Conservation (phyloP, 23 red algal species). For the Gracilaria vermiculophylla region DNA sequence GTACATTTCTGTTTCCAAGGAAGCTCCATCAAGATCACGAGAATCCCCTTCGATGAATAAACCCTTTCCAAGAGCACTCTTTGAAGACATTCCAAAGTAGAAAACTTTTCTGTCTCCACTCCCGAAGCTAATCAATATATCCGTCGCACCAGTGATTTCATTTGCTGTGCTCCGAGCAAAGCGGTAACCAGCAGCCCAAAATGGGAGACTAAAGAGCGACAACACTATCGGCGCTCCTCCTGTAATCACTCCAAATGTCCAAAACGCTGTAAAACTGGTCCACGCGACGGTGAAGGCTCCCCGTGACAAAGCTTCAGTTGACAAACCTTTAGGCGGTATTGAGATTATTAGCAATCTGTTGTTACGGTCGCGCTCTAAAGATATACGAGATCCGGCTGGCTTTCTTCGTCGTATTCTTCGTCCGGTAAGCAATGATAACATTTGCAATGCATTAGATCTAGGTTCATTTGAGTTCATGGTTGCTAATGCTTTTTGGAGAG, state of each 20-base stretch:
- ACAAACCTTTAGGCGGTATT: constrained; percentile 45
- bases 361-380: constrained; percentile 38
- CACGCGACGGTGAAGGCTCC: constrained; percentile 62
- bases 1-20: constrained; percentile 57
- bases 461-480: neutral
- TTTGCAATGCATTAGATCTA: neutral
- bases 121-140: constrained; percentile 44
- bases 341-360: constrained; percentile 30
- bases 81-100: constrained; percentile 30
- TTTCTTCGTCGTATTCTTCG: constrained; percentile 24
- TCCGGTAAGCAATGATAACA: neutral
- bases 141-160: constrained; percentile 21
- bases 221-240: constrained; percentile 52
- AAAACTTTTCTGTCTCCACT: constrained; percentile 44
- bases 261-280: constrained; percentile 53
- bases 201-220: constrained; percentile 72
- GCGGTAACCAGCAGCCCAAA: constrained; percentile 68
- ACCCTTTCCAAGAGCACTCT: constrained; percentile 29
- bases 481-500: constrained; percentile 25
- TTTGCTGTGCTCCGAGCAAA: constrained; percentile 40
- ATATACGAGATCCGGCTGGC: constrained; percentile 30
- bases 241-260: constrained; percentile 60
- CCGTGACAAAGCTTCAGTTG: constrained; percentile 33
- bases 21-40: constrained; percentile 40
- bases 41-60: constrained; percentile 38